Base-by-base conservation (phyloP, 495 filamentous ascomycete genomes). In the Trichoderma erinaceum region DNA sequence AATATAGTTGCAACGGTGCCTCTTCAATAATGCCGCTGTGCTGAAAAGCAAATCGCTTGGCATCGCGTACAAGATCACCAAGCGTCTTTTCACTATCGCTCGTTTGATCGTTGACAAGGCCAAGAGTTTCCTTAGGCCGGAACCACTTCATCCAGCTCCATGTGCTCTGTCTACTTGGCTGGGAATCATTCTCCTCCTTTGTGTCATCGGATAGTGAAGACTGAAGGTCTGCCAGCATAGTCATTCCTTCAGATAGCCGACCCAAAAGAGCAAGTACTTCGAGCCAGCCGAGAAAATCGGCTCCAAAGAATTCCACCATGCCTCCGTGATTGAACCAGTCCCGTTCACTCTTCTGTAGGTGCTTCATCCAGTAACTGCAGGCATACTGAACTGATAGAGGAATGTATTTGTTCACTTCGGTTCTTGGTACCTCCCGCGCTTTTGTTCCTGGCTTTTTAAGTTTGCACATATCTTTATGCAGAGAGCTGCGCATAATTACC, bases 401-500 rank as follows among this genome's bases (percentile, higher is more conserved):
- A 12, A 44, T 44, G 15, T 7, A 16, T 44, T 44, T 1, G 15
- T 44, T 16, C 41, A 44, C 41, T 44, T 44, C 11, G 41, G 41
- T 1, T 7, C 7, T 44, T 11, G 41, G 7, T 12, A 44, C 41
- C 2, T 44, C 41, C 15, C 1, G 41, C 15, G 41, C 41, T 6
- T 44, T 44, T 44, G 68, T 73, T 27, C 76, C 78, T n/a, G 77
- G 76, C n/a, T 56, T 23, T 58, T 70, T 1, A 65, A 81, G 52
- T 16, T 66, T 68, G 70, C 80, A 83, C 15, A 84, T 77, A 66
- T 84, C 74, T 74, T 67, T 64, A 41, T 73, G 76, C 4, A 83
- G 72, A 65, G 56, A 32, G 16, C 66, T 66, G 18, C 68, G 64
- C 70, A 83, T 73, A 8, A 83, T 66, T 12, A 73, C 63, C 48